These are phyloP conservation scores for Ochetophila trinervis DNA, from an alignment of 306 rosid species.

Conservation along the genomic window DNA sequence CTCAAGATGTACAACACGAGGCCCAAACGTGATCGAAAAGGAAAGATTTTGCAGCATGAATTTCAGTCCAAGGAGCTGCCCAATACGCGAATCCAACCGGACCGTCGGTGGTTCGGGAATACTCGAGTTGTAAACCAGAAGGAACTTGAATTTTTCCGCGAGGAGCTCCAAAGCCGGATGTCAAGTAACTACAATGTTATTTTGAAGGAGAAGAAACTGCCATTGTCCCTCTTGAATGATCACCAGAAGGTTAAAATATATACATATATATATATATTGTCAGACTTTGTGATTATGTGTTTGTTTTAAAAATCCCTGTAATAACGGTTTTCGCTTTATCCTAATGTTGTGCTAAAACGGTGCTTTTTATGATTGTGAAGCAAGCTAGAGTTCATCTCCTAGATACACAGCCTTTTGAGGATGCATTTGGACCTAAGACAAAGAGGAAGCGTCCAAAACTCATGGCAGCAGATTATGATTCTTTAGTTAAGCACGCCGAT, in stretches of 20 bases:
- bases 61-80: slow-evolving; percentile 75
- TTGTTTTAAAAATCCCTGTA: neutral
- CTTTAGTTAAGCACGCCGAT: slow-evolving; percentile 76
- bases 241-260: slow-evolving; percentile 62
- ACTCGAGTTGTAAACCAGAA: slow-evolving; percentile 80
- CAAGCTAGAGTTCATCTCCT: slow-evolving; percentile 94
- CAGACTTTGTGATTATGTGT: neutral
- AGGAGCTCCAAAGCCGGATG: slow-evolving; percentile 64
- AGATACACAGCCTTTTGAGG: slow-evolving; percentile 74
- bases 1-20: slow-evolving; percentile 81
- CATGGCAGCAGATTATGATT: slow-evolving; percentile 74
- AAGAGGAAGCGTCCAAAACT: slow-evolving; percentile 83
- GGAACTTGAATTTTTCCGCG: slow-evolving; percentile 75
- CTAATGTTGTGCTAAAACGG: slow-evolving; percentile 11
- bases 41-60: slow-evolving; percentile 56
- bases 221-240: slow-evolving; percentile 73
- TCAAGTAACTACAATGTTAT: slow-evolving; percentile 71
- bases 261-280: too few species aligned
- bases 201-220: slow-evolving; percentile 69
- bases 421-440: slow-evolving; percentile 85
- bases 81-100: slow-evolving; percentile 79
- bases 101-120: slow-evolving; percentile 80
- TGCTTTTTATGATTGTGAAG: slow-evolving; percentile 38
- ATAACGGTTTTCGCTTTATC: too few species aligned
- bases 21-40: slow-evolving; percentile 60